Percentiles rank a stretch among this genome's conserved stretches.
These are phyloP conservation scores for Vigna unguiculata DNA, from an alignment of 306 rosid genomes.

Conservation along the genomic window DNA sequence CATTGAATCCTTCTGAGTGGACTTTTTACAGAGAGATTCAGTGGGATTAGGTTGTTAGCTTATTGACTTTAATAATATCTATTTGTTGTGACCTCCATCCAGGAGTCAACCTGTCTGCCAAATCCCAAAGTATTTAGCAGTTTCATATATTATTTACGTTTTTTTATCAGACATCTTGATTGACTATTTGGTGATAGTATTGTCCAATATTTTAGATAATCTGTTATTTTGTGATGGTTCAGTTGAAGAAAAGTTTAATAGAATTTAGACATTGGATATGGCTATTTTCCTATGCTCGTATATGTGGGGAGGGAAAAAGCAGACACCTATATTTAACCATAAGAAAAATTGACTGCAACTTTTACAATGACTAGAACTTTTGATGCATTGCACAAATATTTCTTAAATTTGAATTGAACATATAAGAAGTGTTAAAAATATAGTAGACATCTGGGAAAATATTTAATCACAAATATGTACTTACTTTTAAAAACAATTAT, in stretches of 20 bases:
- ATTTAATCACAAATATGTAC: not conserved
- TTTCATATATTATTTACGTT: not conserved
- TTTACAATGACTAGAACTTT: not conserved
- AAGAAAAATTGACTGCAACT: not conserved
- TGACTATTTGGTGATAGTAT: constrained; percentile 37
- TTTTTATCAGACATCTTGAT: constrained; percentile 22
- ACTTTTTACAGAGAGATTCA: constrained; percentile 70
- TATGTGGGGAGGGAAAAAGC: not conserved
- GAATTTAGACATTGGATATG: not conserved
- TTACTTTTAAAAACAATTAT: no score
- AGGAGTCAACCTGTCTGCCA: constrained; percentile 14
- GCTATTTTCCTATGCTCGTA: not conserved
- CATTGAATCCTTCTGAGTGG: constrained; percentile 89
- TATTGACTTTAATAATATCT: constrained; percentile 4
- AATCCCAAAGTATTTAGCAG: not conserved
- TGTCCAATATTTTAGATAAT: constrained; percentile 16
- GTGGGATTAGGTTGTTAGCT: constrained; percentile 65
- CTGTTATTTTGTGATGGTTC: constrained; percentile 12
- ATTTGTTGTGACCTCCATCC: constrained; percentile 4
- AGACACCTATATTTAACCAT: no score
- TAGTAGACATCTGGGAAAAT: not conserved
- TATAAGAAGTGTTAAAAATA: not conserved
- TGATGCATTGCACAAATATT: not conserved
- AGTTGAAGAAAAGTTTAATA: constrained; percentile 10
- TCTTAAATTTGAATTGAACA: not conserved